Base-by-base conservation (phyloP, 2,329 filamentous ascomycete genomes). In the Xylaria sp. region DNA sequence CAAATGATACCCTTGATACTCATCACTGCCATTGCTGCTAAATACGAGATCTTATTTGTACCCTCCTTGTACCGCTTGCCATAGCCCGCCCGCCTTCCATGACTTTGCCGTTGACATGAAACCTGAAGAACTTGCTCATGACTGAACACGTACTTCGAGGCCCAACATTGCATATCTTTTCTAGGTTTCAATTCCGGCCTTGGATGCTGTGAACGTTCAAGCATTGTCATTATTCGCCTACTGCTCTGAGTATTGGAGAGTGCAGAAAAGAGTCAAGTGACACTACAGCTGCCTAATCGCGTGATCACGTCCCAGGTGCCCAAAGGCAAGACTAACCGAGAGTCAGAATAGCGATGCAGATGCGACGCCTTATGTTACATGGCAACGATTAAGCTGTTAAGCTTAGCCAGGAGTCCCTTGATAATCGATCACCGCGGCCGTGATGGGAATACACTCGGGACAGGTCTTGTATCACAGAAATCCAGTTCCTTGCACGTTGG, bases 121-220 rank as follows among this genome's bases (percentile, higher is more conserved):
- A 18, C 31, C 10, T 55, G 20, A 52, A 52, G 25, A 1, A 15
- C 23, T 28, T 25, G 50, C 50, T 52, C 25, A 3, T 28, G 12
- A 52, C 15, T 3, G 13, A 23, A 31, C 15, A 55, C 31, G 15
- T n/a, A 4, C n/a, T 56, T 20, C n/a, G 18, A 39, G 31, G 28
- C 13, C 41, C 15, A 8, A 9, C 34, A 57, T n/a, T 39, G 31
- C 39, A 25, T 58, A 28, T 28, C 3, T 58, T 54, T 31, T 20
- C 18, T 28, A n/a, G 5, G 76, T 66, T 62, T 73, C 74, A 13
- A 31, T 59, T 15, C 13, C 44, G 20, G 10, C 18, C 12, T 31
- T 37, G 15, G 44, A 55, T 34, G 12, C 7, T 50, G 10, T 58
- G 25, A 18, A n/a, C 25, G 34, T 20, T 23, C 3, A 58, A 28